These are phyloP conservation scores for Alternaria panax DNA, from an alignment of 2,329 filamentous ascomycete species.

Conservation along the genomic window DNA sequence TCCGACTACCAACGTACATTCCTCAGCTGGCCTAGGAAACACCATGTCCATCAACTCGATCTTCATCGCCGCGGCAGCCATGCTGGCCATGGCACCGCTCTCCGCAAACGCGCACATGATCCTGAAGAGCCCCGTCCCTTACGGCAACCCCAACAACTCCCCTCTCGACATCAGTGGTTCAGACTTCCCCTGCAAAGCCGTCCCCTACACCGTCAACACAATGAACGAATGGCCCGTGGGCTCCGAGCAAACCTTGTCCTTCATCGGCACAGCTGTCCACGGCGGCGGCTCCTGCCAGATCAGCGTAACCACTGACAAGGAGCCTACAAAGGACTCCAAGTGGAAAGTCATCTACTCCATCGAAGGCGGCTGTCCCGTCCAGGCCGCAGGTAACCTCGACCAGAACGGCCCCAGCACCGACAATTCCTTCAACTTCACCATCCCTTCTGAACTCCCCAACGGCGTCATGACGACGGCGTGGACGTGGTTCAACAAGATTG, in stretches of 20 bases:
- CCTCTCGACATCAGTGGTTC: slow-evolving; percentile 67
- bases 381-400: slow-evolving; percentile 12
- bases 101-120: slow-evolving; percentile 75
- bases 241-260: slow-evolving; percentile 66
- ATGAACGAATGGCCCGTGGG: slow-evolving; percentile 72
- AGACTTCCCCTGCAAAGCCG: slow-evolving; percentile 82
- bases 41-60: slow-evolving; percentile 17
- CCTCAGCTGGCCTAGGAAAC: slow-evolving; percentile 16
- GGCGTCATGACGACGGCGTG: slow-evolving; percentile 82
- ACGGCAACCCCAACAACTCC: slow-evolving; percentile 61
- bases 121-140: slow-evolving; percentile 74
- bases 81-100: slow-evolving; percentile 58
- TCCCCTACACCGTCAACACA: slow-evolving; percentile 51
- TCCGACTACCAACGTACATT: slow-evolving; percentile 6
- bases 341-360: slow-evolving; percentile 93
- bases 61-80: slow-evolving; percentile 21
- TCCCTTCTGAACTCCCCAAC: slow-evolving; percentile 75
- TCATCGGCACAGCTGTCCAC: slow-evolving; percentile 77
- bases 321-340: slow-evolving; percentile 69
- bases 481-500: slow-evolving; percentile 90
- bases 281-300: slow-evolving; percentile 93
- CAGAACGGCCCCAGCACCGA: slow-evolving; percentile 50
- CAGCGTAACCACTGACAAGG: slow-evolving; percentile 76
- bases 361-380: slow-evolving; percentile 78
- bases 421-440: slow-evolving; percentile 43